phyloP scores from a whole-genome alignment of 352 stramenopile genomes.

The Pythium phragmitis region DNA sequence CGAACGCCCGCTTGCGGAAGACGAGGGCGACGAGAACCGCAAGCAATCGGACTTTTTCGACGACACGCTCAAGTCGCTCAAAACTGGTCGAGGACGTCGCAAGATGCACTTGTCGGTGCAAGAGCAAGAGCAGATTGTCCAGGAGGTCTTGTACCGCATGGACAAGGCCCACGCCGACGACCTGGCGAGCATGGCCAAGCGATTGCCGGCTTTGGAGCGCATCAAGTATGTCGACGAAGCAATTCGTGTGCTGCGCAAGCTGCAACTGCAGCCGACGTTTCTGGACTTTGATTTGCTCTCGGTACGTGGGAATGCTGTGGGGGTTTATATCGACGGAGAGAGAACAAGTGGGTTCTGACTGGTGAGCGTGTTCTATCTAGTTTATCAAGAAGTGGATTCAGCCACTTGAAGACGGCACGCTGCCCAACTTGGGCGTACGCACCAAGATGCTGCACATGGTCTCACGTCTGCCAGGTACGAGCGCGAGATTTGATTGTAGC shows the following conservation, averaged over 20 bases:
- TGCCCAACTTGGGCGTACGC: constrained; percentile 83
- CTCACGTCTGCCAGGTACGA: constrained; percentile 63
- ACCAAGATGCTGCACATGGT: constrained; percentile 88
- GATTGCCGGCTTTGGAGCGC: constrained; percentile 70
- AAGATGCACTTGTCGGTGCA: constrained; percentile 84
- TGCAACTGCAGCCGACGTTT: constrained; percentile 86
- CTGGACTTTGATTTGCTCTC: constrained; percentile 86
- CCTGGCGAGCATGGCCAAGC: constrained; percentile 56
- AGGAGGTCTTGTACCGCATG: constrained; percentile 89
- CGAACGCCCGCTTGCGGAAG: constrained; percentile 65
- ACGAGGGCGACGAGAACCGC: constrained; percentile 32
- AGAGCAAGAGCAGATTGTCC: constrained; percentile 84
- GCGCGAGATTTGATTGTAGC: neutral
- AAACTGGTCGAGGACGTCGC: constrained; percentile 62
- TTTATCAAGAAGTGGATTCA: constrained; percentile 91
- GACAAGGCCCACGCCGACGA: constrained; percentile 86
- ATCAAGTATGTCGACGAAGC: constrained; percentile 83
- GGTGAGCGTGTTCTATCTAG: constrained; percentile 28
- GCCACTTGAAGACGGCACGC: constrained; percentile 66
- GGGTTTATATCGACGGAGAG: neutral
- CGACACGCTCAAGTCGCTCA: constrained; percentile 79
- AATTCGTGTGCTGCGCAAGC: constrained; percentile 71
- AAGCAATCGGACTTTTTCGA: constrained; percentile 82
- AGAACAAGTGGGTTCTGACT: constrained; percentile 3
- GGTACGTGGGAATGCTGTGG: constrained; percentile 26